Conservation (phyloP, 2,329 filamentous ascomycete genomes). For the Epicoccum nigrum region DNA sequence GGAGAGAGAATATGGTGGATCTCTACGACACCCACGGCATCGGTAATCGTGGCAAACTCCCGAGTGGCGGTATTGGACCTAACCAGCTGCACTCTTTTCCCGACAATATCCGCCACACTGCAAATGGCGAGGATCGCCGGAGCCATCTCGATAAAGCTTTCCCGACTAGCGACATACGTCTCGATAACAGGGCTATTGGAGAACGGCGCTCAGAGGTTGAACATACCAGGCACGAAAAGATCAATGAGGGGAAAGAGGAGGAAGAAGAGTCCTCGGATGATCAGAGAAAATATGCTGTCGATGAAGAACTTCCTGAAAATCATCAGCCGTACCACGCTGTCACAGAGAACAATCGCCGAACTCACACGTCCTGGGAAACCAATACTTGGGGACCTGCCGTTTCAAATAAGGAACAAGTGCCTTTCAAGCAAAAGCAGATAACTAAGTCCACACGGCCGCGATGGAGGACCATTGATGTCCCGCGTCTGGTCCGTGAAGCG, state of each 20-base stretch:
- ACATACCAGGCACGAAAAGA: not conserved
- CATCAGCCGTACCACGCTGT: not conserved
- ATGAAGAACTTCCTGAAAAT: not conserved
- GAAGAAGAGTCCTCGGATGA: not conserved
- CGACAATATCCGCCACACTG: slow-evolving; percentile 1
- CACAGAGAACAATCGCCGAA: not conserved
- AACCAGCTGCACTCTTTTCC: not conserved
- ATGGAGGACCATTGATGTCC: not conserved
- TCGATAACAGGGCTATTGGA: not conserved
- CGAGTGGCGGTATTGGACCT: not conserved
- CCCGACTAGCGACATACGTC: not conserved
- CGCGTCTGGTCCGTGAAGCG: no score
- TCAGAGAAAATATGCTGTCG: not conserved
- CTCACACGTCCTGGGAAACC: slow-evolving; percentile 3
- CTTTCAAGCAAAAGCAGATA: not conserved
- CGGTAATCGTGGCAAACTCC: not conserved
- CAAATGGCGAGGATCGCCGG: not conserved
- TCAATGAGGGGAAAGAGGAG: not conserved
- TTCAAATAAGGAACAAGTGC: not conserved
- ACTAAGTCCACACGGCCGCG: not conserved
- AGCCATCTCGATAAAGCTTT: not conserved
- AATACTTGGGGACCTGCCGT: not conserved
- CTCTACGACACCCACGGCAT: not conserved
- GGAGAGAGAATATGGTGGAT: not conserved
- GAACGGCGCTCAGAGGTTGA: not conserved